Base-by-base conservation (phyloP, 257 asterid species). In the Solanum microdontum region DNA sequence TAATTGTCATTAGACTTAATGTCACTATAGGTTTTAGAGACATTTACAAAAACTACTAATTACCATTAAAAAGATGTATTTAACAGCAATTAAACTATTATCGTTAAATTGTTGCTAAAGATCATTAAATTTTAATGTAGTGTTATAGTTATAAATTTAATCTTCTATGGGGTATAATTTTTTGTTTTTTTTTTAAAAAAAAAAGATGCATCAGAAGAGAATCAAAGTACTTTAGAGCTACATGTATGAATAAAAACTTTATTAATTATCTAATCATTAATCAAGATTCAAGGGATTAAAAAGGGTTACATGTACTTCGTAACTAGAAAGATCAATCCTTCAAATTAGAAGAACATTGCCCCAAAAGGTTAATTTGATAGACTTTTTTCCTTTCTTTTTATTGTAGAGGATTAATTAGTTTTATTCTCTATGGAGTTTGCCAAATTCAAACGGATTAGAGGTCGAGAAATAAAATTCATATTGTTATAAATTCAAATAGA, bases 181-280 rank as follows among this genome's bases (percentile, higher is more conserved):
- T 28, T 43, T 43, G 0, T 0, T 11, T 6, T 11, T 23, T 37
- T 72, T 1, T 1, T 0, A 1, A 24, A 75, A 39, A 75, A 36
- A 3, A 26, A 3, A 7, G 64, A 82, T 82, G 69, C 85, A 37
- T 82, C 14, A 82, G 51, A 43, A 82, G 43, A 11, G 85, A 48
- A 82, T 82, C 69, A 17, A 82, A 39, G 60, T 39, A 48, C 85
- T 82, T 48, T 82, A 80, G 85, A 26, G 68, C 68, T 45, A 45
- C 40, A 26, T 43, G 84, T 40, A 55, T 39, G 64, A 79, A 79
- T 8, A 13, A 79, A 23, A 79, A 26, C 8, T 24, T 79, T 26
- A 26, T 79, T 26, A 26, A 26, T 48, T 82, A 28, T 82, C 34
- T 48, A 48, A 82, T 82, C 30, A 82, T 51, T 51, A 51, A 51